A percentile compares a stretch with the other conserved stretches of the same genome.
Conservation (phyloP, 2,329 filamentous ascomycete genomes). For the Aspergillus ochraceoroseus region DNA sequence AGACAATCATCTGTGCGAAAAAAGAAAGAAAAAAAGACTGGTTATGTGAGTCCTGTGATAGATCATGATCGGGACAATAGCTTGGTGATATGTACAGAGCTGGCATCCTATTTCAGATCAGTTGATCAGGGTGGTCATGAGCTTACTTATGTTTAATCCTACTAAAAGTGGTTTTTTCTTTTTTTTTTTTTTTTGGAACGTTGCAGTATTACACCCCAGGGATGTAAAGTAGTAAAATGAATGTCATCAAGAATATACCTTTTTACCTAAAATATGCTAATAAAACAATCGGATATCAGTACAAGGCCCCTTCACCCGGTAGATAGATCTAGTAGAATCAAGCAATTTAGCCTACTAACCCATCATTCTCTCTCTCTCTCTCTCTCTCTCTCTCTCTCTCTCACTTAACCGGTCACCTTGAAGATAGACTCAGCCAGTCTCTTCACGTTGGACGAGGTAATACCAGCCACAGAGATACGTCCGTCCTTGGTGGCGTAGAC, state of each 20-base stretch:
- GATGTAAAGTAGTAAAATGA: no score
- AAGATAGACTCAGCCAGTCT: constrained; percentile 49
- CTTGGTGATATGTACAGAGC: no score
- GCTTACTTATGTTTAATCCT: no score
- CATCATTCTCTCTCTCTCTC: constrained; percentile 7
- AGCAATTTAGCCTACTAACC: constrained; percentile 8
- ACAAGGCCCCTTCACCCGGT: constrained; percentile 15
- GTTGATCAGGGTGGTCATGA: no score
- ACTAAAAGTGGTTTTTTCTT: background rate
- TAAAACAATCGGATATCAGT: constrained; percentile 25
- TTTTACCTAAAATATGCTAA: constrained; percentile 21
- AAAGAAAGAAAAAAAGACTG: no score
- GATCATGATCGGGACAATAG: no score
- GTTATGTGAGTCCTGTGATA: no score
- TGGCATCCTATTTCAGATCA: no score
- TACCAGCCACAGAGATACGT: constrained; percentile 43
- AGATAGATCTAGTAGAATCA: constrained; percentile 18
- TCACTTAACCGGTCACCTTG: constrained; percentile 50
- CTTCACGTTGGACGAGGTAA: constrained; percentile 48
- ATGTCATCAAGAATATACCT: no score
- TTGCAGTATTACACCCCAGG: no score
- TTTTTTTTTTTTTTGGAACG: background rate
- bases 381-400: constrained; percentile 15
- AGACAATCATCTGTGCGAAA: no score
- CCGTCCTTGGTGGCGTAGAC: constrained; percentile 88